Conservation (phyloP, 345 rosid species). For the Camelina laxa region DNA sequence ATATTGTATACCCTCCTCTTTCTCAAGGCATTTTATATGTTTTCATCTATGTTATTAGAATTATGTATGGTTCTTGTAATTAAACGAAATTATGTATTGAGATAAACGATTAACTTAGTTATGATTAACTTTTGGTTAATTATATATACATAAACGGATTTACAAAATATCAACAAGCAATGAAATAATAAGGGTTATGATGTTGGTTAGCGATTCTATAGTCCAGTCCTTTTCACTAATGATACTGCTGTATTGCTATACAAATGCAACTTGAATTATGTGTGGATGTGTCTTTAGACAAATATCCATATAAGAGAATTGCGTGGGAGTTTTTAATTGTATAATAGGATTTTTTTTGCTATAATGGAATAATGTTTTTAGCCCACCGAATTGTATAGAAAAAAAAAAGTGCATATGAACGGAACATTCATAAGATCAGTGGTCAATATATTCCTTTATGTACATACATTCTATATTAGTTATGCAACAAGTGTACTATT, state of each 20-base stretch:
- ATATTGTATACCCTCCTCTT: no score
- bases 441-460: conserved; percentile 24
- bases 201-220: neutral
- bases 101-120: no score
- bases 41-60: no score
- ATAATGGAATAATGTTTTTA: conserved; percentile 7
- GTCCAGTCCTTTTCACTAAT: neutral
- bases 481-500: neutral
- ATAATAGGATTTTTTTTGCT: neutral
- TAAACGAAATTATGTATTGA: no score
- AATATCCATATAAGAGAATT: conserved; percentile 1
- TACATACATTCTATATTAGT: conserved; percentile 16
- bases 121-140: no score
- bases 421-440: conserved; percentile 21
- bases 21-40: no score
- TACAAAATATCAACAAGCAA: no score
- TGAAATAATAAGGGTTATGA: no score
- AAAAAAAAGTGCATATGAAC: conserved; percentile 25
- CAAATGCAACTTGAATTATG: neutral
- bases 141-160: no score
- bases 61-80: no score
- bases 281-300: neutral
- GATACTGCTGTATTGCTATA: neutral
- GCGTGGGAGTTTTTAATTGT: conserved; percentile 9
- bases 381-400: conserved; percentile 14